These are phyloP conservation scores for Leucocoprinus leucothites DNA, from an alignment of 768 basidiomycete genomes.

Conservation along the genomic window DNA sequence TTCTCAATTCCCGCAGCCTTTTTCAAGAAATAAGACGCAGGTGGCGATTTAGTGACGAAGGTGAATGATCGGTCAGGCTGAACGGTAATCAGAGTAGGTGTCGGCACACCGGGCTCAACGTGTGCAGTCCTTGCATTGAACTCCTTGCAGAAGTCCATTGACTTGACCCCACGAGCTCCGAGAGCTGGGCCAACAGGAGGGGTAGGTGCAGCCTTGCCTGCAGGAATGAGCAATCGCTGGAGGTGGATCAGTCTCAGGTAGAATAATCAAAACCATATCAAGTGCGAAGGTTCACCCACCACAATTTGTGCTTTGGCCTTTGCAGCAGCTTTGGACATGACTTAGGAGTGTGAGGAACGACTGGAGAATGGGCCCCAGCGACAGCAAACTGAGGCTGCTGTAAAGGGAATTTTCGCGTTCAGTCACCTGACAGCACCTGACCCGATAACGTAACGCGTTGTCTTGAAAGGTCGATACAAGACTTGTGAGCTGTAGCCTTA, in stretches of 20 bases:
- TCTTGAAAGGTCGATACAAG: neutral
- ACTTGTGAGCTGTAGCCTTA: neutral
- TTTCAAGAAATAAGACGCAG: constrained; percentile 87
- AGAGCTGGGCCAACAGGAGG: constrained; percentile 97
- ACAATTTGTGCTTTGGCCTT: constrained; percentile 73
- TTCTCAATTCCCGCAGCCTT: constrained; percentile 88
- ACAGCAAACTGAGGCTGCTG: neutral
- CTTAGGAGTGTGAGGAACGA: neutral
- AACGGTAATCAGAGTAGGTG: constrained; percentile 90
- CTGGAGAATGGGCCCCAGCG: neutral
- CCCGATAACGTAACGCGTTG: constrained; percentile 4
- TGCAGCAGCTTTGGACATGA: constrained; percentile 66
- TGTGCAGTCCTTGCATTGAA: constrained; percentile 97
- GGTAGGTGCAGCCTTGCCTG: constrained; percentile 93
- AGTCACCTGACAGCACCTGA: constrained; percentile 16
- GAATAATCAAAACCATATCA: neutral
- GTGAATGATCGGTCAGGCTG: constrained; percentile 94
- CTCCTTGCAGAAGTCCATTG: constrained; percentile 99
- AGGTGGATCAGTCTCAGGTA: constrained; percentile 12
- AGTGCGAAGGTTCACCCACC: constrained; percentile 42
- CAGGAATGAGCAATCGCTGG: constrained; percentile 83
- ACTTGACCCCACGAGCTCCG: constrained; percentile 97
- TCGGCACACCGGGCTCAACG: constrained; percentile 79
- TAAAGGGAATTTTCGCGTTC: constrained; percentile 2
- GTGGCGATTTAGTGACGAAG: constrained; percentile 90